phyloP scores from a whole-genome alignment of 176 grass and related monocot species.

The Zoysia pacifica region DNA sequence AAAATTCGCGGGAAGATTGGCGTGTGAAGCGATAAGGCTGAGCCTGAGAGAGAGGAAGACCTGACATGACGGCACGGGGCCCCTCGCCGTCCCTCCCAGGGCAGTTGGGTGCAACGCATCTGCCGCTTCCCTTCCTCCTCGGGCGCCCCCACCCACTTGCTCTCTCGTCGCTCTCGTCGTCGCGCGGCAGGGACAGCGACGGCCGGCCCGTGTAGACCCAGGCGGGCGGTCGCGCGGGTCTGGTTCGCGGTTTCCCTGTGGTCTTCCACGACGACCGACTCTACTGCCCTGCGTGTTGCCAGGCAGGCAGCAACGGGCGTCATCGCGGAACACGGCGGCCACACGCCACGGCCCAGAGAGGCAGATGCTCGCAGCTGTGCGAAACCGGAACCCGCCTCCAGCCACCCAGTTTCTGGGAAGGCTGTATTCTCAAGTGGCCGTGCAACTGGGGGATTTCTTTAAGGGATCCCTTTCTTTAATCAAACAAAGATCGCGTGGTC shows the following conservation, averaged over 20 bases:
- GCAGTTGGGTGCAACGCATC: slow-evolving; percentile 31
- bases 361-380: not conserved
- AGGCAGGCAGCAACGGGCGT: not conserved
- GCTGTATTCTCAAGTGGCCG: slow-evolving; percentile 38
- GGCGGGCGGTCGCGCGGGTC: not conserved
- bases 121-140: not conserved
- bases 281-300: not conserved
- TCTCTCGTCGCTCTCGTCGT: not conserved
- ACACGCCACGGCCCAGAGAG: not conserved
- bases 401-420: slow-evolving; percentile 31
- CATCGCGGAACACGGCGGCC: not conserved
- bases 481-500: not conserved
- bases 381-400: not conserved
- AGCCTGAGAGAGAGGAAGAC: not conserved
- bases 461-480: not conserved
- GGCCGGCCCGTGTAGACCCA: slow-evolving; percentile 4
- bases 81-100: not conserved
- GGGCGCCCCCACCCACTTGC: not conserved
- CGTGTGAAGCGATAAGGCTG: not conserved
- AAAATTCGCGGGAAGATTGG: slow-evolving; percentile 16
- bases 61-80: not conserved
- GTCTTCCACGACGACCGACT: not conserved
- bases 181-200: not conserved
- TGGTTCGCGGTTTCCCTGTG: slow-evolving; percentile 24
- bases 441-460: not conserved